A percentile compares a stretch with the other conserved stretches of the same genome.
These are phyloP conservation scores for Ballota nigra DNA, from an alignment of 257 asterid species.

Conservation along the genomic window DNA sequence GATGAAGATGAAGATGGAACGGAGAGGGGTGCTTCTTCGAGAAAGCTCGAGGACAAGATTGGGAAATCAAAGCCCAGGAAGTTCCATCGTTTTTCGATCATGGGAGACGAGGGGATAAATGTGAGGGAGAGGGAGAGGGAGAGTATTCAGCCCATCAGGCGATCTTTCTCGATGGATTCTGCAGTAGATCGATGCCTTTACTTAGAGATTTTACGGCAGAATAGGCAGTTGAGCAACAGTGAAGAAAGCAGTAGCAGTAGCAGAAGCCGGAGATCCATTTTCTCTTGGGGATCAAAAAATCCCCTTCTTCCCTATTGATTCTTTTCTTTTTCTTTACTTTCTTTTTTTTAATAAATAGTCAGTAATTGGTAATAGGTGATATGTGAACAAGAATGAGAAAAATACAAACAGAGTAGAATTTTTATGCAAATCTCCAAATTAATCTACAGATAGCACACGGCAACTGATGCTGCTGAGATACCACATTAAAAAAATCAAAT, in stretches of 20 bases:
- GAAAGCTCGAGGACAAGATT: conserved; percentile 39
- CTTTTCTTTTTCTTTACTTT: neutral
- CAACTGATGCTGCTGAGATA: conserved; percentile 19
- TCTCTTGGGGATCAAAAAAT: conserved; percentile 65
- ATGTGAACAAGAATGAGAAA: conserved; percentile 5
- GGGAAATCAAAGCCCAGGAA: conserved; percentile 36
- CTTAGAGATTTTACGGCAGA: conserved; percentile 45
- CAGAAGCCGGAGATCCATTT: conserved; percentile 62
- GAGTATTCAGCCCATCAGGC: conserved; percentile 56
- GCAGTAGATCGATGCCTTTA: conserved; percentile 55
- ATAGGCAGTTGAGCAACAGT: conserved; percentile 29
- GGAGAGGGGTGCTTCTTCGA: conserved; percentile 38
- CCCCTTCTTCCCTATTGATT: conserved; percentile 56
- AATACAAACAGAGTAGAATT: neutral
- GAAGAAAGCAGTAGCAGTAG: conserved; percentile 66
- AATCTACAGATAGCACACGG: conserved; percentile 6
- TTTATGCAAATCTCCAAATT: conserved; percentile 8
- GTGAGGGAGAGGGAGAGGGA: conserved; percentile 52
- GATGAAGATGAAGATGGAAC: conserved; percentile 34
- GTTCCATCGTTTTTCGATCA: conserved; percentile 55
- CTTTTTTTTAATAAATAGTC: neutral
- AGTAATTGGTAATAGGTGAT: neutral
- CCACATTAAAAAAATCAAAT: conserved; percentile 1
- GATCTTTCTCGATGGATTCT: conserved; percentile 93
- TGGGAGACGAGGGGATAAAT: conserved; percentile 77